Base-by-base conservation (phyloP, 495 filamentous ascomycete species). In the Beverwykella pulmonaria region DNA sequence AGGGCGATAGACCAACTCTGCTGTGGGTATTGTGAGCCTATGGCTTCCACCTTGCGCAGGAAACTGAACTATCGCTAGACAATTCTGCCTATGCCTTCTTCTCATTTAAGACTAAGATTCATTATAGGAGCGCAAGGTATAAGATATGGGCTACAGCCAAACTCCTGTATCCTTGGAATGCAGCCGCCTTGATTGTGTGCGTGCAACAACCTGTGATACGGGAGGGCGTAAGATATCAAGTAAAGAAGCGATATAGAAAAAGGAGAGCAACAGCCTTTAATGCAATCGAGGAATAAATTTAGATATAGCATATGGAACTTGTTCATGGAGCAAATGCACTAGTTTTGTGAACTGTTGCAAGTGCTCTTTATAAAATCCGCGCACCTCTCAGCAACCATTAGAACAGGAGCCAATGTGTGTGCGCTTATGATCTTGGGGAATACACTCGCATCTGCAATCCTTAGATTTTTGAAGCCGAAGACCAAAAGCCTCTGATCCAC, bases 371-470 rank as follows among this genome's bases (percentile, higher is more conserved):
- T 53, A 27, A 62, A 53, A 41, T 62, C 59, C 47, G 59, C 59
- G 29, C 59, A 62, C 49, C 59, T 62, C 59, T 62, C 59, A 62
- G 59, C 59, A 54, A 62, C 32, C 59, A 62, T 62, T 39, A 62
- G 14, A 53, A 54, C 49, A 25, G 59, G 59, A 62, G 59, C 59
- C 59, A 62, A 53, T 19, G 49, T 53, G 22, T 62, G 59, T 27
- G 59, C 59, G 32, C 59, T 53, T 41, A 48, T 62, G 32, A 54
- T 54, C 49, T 62, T 62, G 49, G 59, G 59, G 30, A 62, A 15
- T 15, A 62, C 59, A 62, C 47, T 62, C 48, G 59, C 59, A 62
- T 62, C 59, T 54, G 59, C 59, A 53, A 62, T 53, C 47, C 59
- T 36, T 12, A 62, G 34, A 46, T 62, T 62, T 54, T 54, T 62